phyloP scores from a whole-genome alignment of 2,329 filamentous ascomycete genomes.

The Cladophialophora psammophila region DNA sequence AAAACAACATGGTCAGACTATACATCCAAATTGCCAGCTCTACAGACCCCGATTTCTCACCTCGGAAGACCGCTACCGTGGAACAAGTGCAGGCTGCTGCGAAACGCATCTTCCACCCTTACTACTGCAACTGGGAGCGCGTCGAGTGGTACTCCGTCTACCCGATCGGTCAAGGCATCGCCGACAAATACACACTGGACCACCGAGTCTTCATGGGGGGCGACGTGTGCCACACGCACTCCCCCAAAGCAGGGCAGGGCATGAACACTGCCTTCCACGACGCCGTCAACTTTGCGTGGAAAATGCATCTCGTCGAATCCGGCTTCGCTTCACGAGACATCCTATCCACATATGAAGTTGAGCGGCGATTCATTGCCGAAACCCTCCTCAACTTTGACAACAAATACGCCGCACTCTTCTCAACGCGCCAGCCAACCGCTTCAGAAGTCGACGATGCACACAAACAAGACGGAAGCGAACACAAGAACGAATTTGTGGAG shows the following conservation, averaged over 20 bases:
- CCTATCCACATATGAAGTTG: conserved; percentile 83
- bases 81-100: conserved; percentile 66
- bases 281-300: conserved; percentile 92
- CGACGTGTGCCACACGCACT: conserved; percentile 70
- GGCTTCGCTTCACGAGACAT: conserved; percentile 79
- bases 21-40: conserved; percentile 68
- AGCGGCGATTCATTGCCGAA: conserved; percentile 85
- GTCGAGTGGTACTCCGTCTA: conserved; percentile 73
- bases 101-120: conserved; percentile 66
- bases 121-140: conserved; percentile 68
- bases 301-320: conserved; percentile 87
- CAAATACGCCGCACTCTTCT: conserved; percentile 89
- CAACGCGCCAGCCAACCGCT: conserved; percentile 74
- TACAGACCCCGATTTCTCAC: conserved; percentile 67
- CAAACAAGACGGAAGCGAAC: conserved; percentile 53
- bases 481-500: conserved; percentile 79
- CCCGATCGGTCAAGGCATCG: conserved; percentile 70
- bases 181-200: conserved; percentile 69
- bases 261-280: conserved; percentile 68
- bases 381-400: conserved; percentile 85
- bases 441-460: conserved; percentile 73
- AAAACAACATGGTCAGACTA: conserved; percentile 58
- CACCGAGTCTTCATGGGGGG: conserved; percentile 72
- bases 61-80: conserved; percentile 65
- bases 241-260: conserved; percentile 69